These are phyloP conservation scores for Omphalotus olearius DNA, from an alignment of 1,284 basidiomycete genomes.

Conservation along the genomic window DNA sequence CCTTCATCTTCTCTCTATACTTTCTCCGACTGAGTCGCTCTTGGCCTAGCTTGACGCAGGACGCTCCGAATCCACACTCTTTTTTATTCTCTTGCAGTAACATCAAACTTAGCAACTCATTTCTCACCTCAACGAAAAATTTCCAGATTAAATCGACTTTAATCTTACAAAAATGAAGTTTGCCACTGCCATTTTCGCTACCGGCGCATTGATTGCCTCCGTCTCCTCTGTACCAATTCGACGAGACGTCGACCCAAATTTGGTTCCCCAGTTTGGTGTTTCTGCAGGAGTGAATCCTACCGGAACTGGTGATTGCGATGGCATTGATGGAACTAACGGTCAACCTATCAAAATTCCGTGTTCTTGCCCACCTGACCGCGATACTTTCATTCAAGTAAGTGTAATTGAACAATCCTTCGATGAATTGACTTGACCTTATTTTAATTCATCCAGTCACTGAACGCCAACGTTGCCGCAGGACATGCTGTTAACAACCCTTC, in stretches of 20 bases:
- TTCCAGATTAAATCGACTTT: conserved; percentile 13
- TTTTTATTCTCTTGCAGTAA: conserved; percentile 14
- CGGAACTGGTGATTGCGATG: conserved; percentile 56
- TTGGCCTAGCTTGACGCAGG: conserved; percentile 15
- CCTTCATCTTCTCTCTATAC: conserved; percentile 14
- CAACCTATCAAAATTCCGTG: conserved; percentile 56
- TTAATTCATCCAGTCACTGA: neutral
- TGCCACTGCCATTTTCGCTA: conserved; percentile 25
- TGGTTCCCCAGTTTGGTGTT: conserved; percentile 53
- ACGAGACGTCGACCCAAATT: conserved; percentile 42
- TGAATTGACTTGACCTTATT: neutral
- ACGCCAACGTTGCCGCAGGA: conserved; percentile 50
- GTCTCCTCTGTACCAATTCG: conserved; percentile 39
- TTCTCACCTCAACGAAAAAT: neutral
- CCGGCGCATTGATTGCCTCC: conserved; percentile 30
- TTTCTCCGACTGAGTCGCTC: conserved; percentile 23
- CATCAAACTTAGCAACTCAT: conserved; percentile 12
- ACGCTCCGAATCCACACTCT: conserved; percentile 10
- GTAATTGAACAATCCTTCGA: no score
- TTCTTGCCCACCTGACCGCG: conserved; percentile 53
- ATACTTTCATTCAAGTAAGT: conserved; percentile 43
- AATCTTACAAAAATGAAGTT: conserved; percentile 29
- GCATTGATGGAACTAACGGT: conserved; percentile 48
- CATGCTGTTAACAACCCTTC: conserved; percentile 56
- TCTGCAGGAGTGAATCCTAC: conserved; percentile 47